phyloP scores from a whole-genome alignment of 208 protist species.

The Phytomonas francai region DNA sequence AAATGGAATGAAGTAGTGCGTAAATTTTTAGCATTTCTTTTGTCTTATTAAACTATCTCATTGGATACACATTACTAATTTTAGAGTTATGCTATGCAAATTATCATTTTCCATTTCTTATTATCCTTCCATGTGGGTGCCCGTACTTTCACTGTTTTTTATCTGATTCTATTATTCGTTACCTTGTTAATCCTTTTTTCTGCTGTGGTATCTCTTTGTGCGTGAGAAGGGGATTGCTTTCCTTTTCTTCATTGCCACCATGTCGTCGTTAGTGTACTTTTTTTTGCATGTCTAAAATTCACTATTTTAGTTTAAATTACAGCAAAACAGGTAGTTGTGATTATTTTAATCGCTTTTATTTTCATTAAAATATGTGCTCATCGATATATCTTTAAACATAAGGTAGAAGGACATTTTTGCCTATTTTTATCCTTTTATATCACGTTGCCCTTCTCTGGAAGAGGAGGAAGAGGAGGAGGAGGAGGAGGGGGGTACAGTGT shows the following conservation, averaged over 20 bases:
- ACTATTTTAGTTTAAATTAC: not conserved
- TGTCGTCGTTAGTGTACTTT: conserved; percentile 12
- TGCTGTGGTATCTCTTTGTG: conserved; percentile 7
- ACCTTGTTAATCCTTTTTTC: conserved; percentile 9
- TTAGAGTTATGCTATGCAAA: not conserved
- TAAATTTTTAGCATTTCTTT: not conserved
- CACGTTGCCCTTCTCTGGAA: not conserved
- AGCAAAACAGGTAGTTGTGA: not conserved
- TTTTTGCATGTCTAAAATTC: conserved; percentile 17
- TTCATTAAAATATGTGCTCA: not conserved
- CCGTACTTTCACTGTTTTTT: conserved; percentile 3
- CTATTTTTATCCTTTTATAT: not conserved
- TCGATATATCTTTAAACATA: not conserved
- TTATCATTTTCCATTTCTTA: conserved; percentile 9
- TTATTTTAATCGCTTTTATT: conserved; percentile 4
- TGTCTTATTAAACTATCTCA: not conserved
- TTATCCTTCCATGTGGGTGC: conserved; percentile 1
- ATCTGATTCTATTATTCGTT: conserved; percentile 1
- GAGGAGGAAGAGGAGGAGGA: no score
- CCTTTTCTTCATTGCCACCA: conserved; percentile 8
- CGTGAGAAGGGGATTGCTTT: conserved; percentile 5
- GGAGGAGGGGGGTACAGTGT: not conserved
- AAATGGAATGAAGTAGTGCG: not conserved
- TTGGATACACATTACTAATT: not conserved
- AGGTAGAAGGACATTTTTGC: not conserved